These are phyloP conservation scores for Croton setiger DNA, from an alignment of 441 rosid genomes.

Conservation along the genomic window DNA sequence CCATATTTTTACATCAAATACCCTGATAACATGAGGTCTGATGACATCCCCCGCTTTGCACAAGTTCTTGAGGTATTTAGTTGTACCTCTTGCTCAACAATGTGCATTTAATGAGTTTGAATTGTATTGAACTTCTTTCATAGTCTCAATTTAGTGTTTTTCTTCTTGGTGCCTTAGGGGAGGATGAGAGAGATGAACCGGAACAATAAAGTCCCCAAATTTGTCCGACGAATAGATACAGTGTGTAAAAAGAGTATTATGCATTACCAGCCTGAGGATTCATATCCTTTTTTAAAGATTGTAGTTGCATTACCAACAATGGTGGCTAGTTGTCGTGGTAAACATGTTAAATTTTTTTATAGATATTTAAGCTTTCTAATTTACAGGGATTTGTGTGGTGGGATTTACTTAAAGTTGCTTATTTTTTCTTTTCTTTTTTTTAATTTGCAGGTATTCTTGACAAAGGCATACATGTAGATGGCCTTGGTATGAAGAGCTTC, in stretches of 20 bases:
- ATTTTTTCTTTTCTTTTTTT: neutral
- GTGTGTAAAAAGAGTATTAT: constrained; percentile 83
- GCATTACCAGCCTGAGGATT: constrained; percentile 85
- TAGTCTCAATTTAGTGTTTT: constrained; percentile 8
- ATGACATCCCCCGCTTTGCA: constrained; percentile 79
- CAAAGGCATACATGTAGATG: constrained; percentile 92
- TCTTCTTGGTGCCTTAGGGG: constrained; percentile 39
- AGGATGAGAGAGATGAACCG: constrained; percentile 77
- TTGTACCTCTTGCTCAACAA: neutral
- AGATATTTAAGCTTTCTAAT: neutral
- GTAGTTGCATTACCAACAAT: constrained; percentile 91
- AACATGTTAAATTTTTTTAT: constrained; percentile 14
- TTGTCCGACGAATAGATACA: constrained; percentile 59
- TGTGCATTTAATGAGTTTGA: too few relatives aligned
- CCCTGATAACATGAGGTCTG: constrained; percentile 91
- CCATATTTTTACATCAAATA: constrained; percentile 90
- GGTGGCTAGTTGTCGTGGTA: constrained; percentile 95
- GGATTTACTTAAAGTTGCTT: neutral
- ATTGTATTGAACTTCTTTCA: constrained; percentile 3
- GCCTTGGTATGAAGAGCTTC: constrained; percentile 89
- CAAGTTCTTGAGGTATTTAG: constrained; percentile 76
- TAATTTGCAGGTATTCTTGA: constrained; percentile 78
- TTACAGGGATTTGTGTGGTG: neutral
- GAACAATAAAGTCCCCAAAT: constrained; percentile 61
- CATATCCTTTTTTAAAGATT: constrained; percentile 81